Base-by-base conservation (phyloP, 1,139 yeast species). In the Eremothecium cymbalariae region DNA sequence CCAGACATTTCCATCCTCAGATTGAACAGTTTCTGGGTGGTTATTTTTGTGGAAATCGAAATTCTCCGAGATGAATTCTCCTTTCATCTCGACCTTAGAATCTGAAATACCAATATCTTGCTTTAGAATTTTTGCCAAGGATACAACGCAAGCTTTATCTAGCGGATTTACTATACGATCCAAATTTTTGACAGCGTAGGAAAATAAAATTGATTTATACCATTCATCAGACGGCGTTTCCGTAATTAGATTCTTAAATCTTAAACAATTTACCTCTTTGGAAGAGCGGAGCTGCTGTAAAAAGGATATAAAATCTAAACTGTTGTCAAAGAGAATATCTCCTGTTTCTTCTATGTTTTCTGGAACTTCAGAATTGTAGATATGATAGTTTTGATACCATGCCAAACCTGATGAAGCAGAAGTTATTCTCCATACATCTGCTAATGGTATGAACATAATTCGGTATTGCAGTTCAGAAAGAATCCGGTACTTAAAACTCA, bases 331-430 rank as follows among this genome's bases (percentile, higher is more conserved):
- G 1, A 29, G 12, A 2, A 31, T 13, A 8, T 12, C n/a, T 8
- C 17, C 26, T 12, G 15, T 11, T 12, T 20, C 29, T 4, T 14
- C 30, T 20, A 14, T 17, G 5, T 21, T 30, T 8, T 27, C 26
- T 4, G 58, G 53, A 6, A 48, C 33, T 9, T 28, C 26, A 19
- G 44, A 33, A 4, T 51, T 49, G 14, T 60, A 53, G 2, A 62
- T 45, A 16, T 51, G 52, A 32, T 48, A 61, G 18, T 56, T 56
- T 39, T 62, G 67, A 34, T 54, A 62, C 46, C 58, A 48, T 2
- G 64, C 61, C 21, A 62, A 37, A 2, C 60, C 60, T 18, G 47
- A 31, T 2, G 64, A 51, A 2, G 48, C 39, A 5, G 45, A 44
- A 2, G 48, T 37, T 6, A 46, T 33, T 7, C 33, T 22, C 57